phyloP scores from a whole-genome alignment of 306 rosid genomes.

The Dalbergia oliveri region DNA sequence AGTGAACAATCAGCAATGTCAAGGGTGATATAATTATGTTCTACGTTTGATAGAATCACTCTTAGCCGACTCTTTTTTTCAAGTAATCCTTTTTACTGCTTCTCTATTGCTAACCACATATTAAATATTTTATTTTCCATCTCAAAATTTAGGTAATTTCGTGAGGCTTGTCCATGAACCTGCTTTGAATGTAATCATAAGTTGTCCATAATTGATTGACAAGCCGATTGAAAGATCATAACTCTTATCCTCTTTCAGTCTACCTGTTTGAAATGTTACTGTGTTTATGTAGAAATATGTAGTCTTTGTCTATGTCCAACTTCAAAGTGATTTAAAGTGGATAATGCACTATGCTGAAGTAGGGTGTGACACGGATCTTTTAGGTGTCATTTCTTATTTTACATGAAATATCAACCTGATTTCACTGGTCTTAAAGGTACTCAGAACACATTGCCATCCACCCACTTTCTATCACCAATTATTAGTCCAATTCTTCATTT shows the following conservation, averaged over 20 bases:
- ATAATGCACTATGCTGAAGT: constrained; percentile 56
- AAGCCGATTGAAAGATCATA: constrained; percentile 23
- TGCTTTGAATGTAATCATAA: background rate
- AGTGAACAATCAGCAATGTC: constrained; percentile 41
- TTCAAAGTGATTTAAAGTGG: constrained; percentile 52
- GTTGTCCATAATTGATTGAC: constrained; percentile 29
- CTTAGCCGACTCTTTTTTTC: constrained; percentile 24
- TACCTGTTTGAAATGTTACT: constrained; percentile 41
- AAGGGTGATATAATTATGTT: constrained; percentile 41
- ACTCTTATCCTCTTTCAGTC: background rate
- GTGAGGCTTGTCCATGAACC: background rate
- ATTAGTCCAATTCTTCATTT: constrained; percentile 35
- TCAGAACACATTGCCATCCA: constrained; percentile 45
- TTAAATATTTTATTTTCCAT: constrained; percentile 9
- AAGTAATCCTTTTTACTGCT: constrained; percentile 21
- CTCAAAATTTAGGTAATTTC: constrained; percentile 26
- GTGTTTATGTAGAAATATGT: constrained; percentile 13
- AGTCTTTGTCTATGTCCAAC: constrained; percentile 38
- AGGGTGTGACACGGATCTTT: constrained; percentile 54
- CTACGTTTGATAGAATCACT: constrained; percentile 21
- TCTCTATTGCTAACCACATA: background rate
- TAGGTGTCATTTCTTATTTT: constrained; percentile 47
- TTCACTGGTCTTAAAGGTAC: constrained; percentile 45
- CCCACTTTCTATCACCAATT: constrained; percentile 45
- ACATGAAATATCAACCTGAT: constrained; percentile 48